These are phyloP conservation scores for Tricholoma sp. DNA, from an alignment of 768 basidiomycete genomes.

Conservation along the genomic window DNA sequence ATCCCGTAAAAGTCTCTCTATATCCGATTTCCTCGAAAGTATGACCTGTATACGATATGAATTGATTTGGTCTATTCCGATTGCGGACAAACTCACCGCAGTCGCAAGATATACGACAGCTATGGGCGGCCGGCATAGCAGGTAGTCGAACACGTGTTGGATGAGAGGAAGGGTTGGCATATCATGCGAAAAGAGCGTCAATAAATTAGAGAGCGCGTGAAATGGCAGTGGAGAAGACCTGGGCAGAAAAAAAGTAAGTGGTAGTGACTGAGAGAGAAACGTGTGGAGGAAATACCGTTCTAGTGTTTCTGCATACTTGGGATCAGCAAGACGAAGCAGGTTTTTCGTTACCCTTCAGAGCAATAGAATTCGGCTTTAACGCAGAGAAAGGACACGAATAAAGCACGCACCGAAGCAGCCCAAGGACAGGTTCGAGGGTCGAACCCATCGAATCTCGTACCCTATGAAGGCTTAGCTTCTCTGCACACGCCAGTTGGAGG, in stretches of 20 bases:
- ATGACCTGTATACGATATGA: conserved; percentile 48
- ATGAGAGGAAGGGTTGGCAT: conserved; percentile 85
- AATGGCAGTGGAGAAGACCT: conserved; percentile 81
- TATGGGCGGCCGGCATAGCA: conserved; percentile 80
- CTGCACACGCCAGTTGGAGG: conserved; percentile 50
- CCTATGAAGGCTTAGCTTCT: conserved; percentile 73
- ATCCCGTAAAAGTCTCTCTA: conserved; percentile 54
- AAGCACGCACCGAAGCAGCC: conserved; percentile 56
- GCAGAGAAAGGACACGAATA: not conserved
- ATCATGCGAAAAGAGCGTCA: conserved; percentile 92
- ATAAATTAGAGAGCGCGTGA: conserved; percentile 83
- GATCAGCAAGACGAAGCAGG: conserved; percentile 67
- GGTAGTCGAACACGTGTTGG: conserved; percentile 89
- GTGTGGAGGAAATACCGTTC: conserved; percentile 44
- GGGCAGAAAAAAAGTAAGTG: not conserved
- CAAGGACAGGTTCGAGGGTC: conserved; percentile 80
- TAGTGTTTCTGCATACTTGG: conserved; percentile 60
- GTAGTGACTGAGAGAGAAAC: not conserved
- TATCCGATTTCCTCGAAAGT: conserved; percentile 65
- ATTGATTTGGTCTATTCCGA: not conserved
- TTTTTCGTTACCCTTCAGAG: conserved; percentile 63
- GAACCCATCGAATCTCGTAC: conserved; percentile 87
- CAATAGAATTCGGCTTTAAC: not conserved
- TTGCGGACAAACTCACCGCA: conserved; percentile 50
- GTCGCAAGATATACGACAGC: conserved; percentile 77